Evolutionary conservation across 2,329 filamentous ascomycete species (phyloP).

Genomic region (Colletotrichum australisinense): DNA sequence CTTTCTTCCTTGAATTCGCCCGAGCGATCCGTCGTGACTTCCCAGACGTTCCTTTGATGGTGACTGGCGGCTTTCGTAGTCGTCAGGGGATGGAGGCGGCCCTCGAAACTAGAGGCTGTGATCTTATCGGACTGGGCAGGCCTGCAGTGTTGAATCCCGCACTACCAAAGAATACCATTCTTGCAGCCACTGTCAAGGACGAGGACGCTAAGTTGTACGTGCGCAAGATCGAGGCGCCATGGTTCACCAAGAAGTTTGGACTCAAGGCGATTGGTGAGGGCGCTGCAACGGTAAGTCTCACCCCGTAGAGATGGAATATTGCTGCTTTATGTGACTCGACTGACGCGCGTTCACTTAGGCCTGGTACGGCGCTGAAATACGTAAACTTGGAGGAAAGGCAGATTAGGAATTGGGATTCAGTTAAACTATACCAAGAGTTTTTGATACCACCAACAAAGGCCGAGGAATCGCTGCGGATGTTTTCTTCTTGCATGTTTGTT

Average conservation of each 20-base stretch:
- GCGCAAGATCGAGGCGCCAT: constrained; percentile 40
- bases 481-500: no score
- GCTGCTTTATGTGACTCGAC: no score
- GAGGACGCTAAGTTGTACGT: constrained; percentile 46
- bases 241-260: constrained; percentile 40
- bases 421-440: no score
- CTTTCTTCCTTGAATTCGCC: constrained; percentile 77
- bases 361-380: constrained; percentile 25
- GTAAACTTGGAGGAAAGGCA: constrained; percentile 11
- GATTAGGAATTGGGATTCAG: no score
- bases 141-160: constrained; percentile 51
- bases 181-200: constrained; percentile 48
- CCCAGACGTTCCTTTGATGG: constrained; percentile 59
- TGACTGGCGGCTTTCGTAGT: constrained; percentile 73
- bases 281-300: constrained; percentile 38
- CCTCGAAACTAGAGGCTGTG: constrained; percentile 50
- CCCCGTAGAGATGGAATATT: no score
- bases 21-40: constrained; percentile 58
- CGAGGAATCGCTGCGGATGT: no score
- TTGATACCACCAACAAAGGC: no score
- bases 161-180: constrained; percentile 48
- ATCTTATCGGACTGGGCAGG: constrained; percentile 53
- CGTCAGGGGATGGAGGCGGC: constrained; percentile 54
- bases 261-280: constrained; percentile 38
- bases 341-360: not conserved